Percentiles rank a stretch among this genome's conserved stretches.
phyloP scores from a whole-genome alignment of 331 rosid genomes.

The Quercus lobata region DNA sequence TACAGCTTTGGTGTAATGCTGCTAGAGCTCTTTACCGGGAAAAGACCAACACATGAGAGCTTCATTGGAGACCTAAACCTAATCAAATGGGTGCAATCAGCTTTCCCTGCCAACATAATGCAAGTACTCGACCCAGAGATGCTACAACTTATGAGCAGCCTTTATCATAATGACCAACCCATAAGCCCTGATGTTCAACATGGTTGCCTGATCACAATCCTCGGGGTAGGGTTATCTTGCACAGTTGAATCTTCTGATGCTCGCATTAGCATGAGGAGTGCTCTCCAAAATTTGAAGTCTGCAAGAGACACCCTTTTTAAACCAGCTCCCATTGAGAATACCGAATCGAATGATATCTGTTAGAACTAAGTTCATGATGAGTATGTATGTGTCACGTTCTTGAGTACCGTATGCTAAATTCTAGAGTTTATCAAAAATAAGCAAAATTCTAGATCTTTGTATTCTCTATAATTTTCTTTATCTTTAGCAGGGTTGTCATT shows the following conservation, averaged over 20 bases:
- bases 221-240: slow-evolving; percentile 58
- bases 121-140: slow-evolving; percentile 48
- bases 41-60: slow-evolving; percentile 49
- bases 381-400: background rate
- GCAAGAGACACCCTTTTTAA: background rate
- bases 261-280: slow-evolving; percentile 47
- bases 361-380: background rate
- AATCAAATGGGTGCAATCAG: slow-evolving; percentile 48
- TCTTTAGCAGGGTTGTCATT: no score
- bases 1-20: slow-evolving; percentile 68
- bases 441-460: no score
- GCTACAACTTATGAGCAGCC: background rate
- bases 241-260: slow-evolving; percentile 37
- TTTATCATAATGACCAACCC: slow-evolving; percentile 9
- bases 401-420: no score
- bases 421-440: no score
- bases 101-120: slow-evolving; percentile 29
- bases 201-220: slow-evolving; percentile 29
- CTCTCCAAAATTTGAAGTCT: slow-evolving; percentile 29
- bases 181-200: slow-evolving; percentile 17
- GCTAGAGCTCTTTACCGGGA: slow-evolving; percentile 57
- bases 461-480: no score
- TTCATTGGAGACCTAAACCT: slow-evolving; percentile 49
- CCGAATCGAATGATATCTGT: background rate
- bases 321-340: background rate